phyloP scores from a whole-genome alignment of 768 basidiomycete species.

The Trametes sanguinea region DNA sequence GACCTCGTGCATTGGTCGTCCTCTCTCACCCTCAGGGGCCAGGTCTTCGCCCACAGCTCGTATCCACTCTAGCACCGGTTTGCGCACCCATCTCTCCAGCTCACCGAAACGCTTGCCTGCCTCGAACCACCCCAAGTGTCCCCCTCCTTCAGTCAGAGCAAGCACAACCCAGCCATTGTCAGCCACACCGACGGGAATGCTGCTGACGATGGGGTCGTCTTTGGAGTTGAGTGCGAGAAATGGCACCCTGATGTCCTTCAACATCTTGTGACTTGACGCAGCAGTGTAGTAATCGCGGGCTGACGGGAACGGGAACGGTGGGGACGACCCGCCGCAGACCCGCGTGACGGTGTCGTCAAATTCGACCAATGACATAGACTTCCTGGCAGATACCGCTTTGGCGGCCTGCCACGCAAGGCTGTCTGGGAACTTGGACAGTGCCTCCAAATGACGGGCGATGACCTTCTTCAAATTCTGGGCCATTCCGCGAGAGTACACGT shows the following conservation, averaged over 20 bases:
- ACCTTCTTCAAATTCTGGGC: slow-evolving; percentile 68
- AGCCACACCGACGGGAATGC: slow-evolving; percentile 58
- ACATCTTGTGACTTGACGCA: slow-evolving; percentile 60
- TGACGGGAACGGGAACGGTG: slow-evolving; percentile 48
- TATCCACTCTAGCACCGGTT: slow-evolving; percentile 75
- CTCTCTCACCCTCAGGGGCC: slow-evolving; percentile 37
- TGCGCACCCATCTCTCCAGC: slow-evolving; percentile 61
- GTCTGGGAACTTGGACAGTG: slow-evolving; percentile 52
- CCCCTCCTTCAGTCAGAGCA: slow-evolving; percentile 64
- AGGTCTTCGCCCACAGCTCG: slow-evolving; percentile 57
- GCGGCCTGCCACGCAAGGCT: slow-evolving; percentile 53
- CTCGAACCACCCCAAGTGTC: slow-evolving; percentile 87
- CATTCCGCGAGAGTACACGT: slow-evolving; percentile 79
- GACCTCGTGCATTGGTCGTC: slow-evolving; percentile 44
- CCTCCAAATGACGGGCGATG: slow-evolving; percentile 50
- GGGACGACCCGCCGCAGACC: slow-evolving; percentile 63
- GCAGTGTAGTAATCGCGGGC: slow-evolving; percentile 51
- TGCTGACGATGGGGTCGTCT: slow-evolving; percentile 75
- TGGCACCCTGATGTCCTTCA: slow-evolving; percentile 65
- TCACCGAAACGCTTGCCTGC: slow-evolving; percentile 10
- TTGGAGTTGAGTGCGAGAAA: slow-evolving; percentile 73
- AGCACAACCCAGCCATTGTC: slow-evolving; percentile 58
- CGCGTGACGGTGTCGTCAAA: slow-evolving; percentile 69
- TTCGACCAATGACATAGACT: slow-evolving; percentile 53
- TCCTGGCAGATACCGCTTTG: slow-evolving; percentile 46